These are phyloP conservation scores for Coprinopsis marcescibilis DNA, from an alignment of 768 basidiomycete species.

Conservation along the genomic window DNA sequence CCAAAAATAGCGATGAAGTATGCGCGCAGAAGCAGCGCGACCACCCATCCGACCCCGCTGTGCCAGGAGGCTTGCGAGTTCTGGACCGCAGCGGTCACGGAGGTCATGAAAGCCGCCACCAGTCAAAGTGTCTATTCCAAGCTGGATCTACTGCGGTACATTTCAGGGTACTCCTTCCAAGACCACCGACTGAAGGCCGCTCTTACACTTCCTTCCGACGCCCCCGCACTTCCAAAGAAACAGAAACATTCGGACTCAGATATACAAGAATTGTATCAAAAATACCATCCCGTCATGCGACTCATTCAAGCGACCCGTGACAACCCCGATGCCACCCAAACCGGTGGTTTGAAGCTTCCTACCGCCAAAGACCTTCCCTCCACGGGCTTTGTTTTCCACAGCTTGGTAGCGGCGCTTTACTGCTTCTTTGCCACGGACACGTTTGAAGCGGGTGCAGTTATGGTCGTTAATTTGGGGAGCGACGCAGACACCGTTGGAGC, in stretches of 20 bases:
- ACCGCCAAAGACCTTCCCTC: conserved; percentile 26
- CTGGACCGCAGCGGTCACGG: conserved; percentile 31
- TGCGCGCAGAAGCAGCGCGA: conserved; percentile 34
- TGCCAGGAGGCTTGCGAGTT: conserved; percentile 37
- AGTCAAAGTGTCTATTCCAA: conserved; percentile 25
- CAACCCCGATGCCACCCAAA: conserved; percentile 2
- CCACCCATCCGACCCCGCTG: conserved; percentile 37
- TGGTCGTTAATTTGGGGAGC: conserved; percentile 37
- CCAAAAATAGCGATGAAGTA: conserved; percentile 24
- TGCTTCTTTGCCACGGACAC: conserved; percentile 38
- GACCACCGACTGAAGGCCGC: conserved; percentile 25
- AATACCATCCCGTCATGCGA: conserved; percentile 34
- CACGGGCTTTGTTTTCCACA: conserved; percentile 35
- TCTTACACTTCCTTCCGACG: conserved; percentile 24
- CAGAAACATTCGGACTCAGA: conserved; percentile 13
- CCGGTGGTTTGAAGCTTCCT: conserved; percentile 21
- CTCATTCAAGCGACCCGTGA: conserved; percentile 25
- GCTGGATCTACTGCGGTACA: conserved; percentile 31
- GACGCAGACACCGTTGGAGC: conserved; percentile 44
- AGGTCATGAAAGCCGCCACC: conserved; percentile 22
- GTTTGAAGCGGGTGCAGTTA: conserved; percentile 40
- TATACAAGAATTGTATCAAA: conserved; percentile 27
- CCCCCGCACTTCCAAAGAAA: conserved; percentile 9
- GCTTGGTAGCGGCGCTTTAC: conserved; percentile 36
- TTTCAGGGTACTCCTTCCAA: conserved; percentile 32